Evolutionary conservation across 495 filamentous ascomycete species (phyloP).

Genomic region (Penicillium argentinense): DNA sequence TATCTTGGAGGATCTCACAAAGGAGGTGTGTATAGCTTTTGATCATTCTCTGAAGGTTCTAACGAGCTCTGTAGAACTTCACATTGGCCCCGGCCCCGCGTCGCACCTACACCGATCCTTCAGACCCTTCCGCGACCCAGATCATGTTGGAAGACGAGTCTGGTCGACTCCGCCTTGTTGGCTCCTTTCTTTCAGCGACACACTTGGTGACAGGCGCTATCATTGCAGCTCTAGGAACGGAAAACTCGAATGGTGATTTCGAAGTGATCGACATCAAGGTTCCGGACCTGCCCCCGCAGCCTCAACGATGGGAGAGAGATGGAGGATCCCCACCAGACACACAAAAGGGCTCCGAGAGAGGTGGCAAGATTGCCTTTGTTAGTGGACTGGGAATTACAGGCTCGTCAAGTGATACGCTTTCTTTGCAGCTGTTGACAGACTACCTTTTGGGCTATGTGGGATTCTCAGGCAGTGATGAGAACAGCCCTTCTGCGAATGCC

Average conservation of each 20-base stretch:
- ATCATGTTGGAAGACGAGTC: slow-evolving; percentile 96
- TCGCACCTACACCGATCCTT: slow-evolving; percentile 66
- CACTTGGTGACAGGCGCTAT: slow-evolving; percentile 89
- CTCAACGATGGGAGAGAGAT: slow-evolving; percentile 69
- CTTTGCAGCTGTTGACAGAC: slow-evolving; percentile 77
- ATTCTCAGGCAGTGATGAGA: slow-evolving; percentile 49
- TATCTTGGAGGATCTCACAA: slow-evolving; percentile 90
- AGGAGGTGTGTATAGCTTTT: slow-evolving; percentile 63
- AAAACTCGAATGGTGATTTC: slow-evolving; percentile 88
- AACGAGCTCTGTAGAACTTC: slow-evolving; percentile 60
- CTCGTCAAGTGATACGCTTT: slow-evolving; percentile 65
- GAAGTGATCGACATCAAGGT: slow-evolving; percentile 87
- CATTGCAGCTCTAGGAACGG: slow-evolving; percentile 86
- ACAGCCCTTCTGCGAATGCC: slow-evolving; percentile 31
- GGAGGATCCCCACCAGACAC: slow-evolving; percentile 18
- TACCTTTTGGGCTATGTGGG: slow-evolving; percentile 85
- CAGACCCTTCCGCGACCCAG: slow-evolving; percentile 49
- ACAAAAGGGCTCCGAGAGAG: slow-evolving; percentile 35
- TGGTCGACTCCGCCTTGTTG: slow-evolving; percentile 81
- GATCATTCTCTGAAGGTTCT: not conserved
- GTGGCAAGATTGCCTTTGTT: slow-evolving; percentile 78
- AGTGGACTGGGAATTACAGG: slow-evolving; percentile 85
- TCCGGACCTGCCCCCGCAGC: slow-evolving; percentile 80
- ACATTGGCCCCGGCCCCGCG: slow-evolving; percentile 78
- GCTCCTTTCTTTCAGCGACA: slow-evolving; percentile 58